Evolutionary conservation across 768 basidiomycete genomes (phyloP).

Genomic region (Mycena metata): DNA sequence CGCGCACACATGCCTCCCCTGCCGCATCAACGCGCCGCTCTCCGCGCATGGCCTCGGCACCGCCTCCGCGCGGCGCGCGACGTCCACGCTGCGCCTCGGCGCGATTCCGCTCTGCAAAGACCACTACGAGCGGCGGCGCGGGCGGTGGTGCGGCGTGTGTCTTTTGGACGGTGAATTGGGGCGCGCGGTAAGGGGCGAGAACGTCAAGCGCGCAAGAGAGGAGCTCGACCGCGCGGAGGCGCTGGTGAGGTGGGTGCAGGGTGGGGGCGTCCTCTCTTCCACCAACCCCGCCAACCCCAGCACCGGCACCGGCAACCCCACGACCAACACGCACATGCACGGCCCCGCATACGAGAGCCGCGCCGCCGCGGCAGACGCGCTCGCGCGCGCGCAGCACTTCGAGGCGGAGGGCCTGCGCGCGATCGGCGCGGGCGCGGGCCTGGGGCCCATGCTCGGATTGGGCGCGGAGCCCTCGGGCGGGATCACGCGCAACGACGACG

Average conservation of each 20-base stretch:
- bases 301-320: too few species aligned
- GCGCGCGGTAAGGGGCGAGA: constrained; percentile 42
- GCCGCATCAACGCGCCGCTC: constrained; percentile 75
- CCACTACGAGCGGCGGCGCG: constrained; percentile 56
- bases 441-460: too few species aligned
- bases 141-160: constrained; percentile 75
- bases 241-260: neutral
- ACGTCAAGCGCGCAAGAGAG: constrained; percentile 4
- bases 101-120: constrained; percentile 53
- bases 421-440: too few species aligned
- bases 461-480: too few species aligned
- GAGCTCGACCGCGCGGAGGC: constrained; percentile 16
- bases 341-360: neutral
- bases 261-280: too few species aligned
- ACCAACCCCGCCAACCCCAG: too few species aligned
- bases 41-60: constrained; percentile 62
- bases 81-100: constrained; percentile 47
- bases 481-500: constrained; percentile 68
- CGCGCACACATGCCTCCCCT: constrained; percentile 70
- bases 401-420: constrained; percentile 31
- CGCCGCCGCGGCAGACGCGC: constrained; percentile 1
- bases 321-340: neutral
- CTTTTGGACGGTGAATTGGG: constrained; percentile 68
- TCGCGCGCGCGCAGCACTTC: constrained; percentile 29
- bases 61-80: constrained; percentile 58